Base-by-base conservation (phyloP, 129 eudicot genomes). In the Chrysanthemum seticuspe region DNA sequence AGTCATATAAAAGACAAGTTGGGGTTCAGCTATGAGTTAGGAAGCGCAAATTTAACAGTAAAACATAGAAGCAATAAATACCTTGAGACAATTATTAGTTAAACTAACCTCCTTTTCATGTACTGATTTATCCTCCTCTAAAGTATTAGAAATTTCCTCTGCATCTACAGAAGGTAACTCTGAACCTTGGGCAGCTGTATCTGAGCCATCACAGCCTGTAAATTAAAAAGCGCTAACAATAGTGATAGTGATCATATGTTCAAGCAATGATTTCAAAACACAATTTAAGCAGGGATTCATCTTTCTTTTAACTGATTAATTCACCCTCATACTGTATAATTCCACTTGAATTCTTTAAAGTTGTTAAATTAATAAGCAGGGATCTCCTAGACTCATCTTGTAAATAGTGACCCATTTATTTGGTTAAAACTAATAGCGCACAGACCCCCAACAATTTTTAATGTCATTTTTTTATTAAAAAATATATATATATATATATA, bases 21-120 rank as follows among this genome's bases (percentile, higher is more conserved):
- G 45, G 31, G 52, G 70, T 60, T 67, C 19, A 49, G 70, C 52
- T 25, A 65, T 40, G 57, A 16, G 60, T 61, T 53, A 14, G 25
- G 6, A 0, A 27, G n/a, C 18, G 15, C 65, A 51, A 19, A 49
- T 15, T 48, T 5, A 60, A 68, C 51, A 61, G 2, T 18, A 50
- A 49, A 69, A 77, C 49, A 77, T 47, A 27, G 44, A 44, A 59
- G 15, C 79, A 57, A 56, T 10, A 75, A 66, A 60, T 29, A 70
- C 31, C 9, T 56, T 58, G 4, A 13, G 2, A 13, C 56, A 56
- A 72, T 62, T 14, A 40, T 8, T 45, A 19, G 13, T 45, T 34
- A 73, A 68, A 70, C 76, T 54, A 71, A 85, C 89, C 89, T 69
- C 72, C 50, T 71, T 67, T 68, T 67, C 75, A 3, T 71, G 55